These are phyloP conservation scores for Boletus sp. DNA, from an alignment of 768 basidiomycete species.

Conservation along the genomic window DNA sequence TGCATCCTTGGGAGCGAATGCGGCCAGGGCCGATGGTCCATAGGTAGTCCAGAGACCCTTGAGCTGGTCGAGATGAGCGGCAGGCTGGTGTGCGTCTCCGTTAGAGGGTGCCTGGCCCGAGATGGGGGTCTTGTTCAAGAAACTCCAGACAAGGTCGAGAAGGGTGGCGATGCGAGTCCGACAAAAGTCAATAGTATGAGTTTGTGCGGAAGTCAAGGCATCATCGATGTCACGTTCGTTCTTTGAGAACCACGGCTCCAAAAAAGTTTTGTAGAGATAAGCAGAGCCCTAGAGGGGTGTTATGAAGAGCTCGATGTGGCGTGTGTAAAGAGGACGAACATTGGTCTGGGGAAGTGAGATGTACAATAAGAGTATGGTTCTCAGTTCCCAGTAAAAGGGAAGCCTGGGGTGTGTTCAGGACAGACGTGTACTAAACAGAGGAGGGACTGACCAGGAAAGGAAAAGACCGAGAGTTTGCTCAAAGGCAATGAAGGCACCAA, in stretches of 20 bases:
- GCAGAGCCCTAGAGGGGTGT: conserved; percentile 55
- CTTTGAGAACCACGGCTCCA: conserved; percentile 58
- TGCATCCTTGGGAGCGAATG: conserved; percentile 18
- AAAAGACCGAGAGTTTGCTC: conserved; percentile 65
- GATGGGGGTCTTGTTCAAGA: conserved; percentile 39
- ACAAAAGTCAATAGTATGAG: conserved; percentile 53
- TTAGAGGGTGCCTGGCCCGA: conserved; percentile 26
- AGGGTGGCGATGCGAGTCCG: conserved; percentile 49
- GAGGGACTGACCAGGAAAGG: conserved; percentile 55
- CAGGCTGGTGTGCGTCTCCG: conserved; percentile 21
- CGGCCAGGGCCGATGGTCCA: conserved; percentile 39
- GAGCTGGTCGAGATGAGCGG: conserved; percentile 30
- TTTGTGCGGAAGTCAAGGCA: conserved; percentile 53
- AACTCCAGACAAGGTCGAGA: conserved; percentile 45
- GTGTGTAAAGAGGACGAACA: conserved; percentile 35
- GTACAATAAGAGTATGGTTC: conserved; percentile 67
- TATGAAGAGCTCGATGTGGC: conserved; percentile 5
- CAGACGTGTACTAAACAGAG: background rate
- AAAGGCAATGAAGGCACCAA: conserved; percentile 58
- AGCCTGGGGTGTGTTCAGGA: conserved; percentile 45
- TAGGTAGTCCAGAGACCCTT: conserved; percentile 42
- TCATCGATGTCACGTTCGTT: conserved; percentile 64
- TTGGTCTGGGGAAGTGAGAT: conserved; percentile 68
- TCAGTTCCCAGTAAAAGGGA: conserved; percentile 74
- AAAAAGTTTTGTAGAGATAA: conserved; percentile 57